Evolutionary conservation across 345 rosid genomes (phyloP).

Genomic region (Eucalyptus lansdowneana): DNA sequence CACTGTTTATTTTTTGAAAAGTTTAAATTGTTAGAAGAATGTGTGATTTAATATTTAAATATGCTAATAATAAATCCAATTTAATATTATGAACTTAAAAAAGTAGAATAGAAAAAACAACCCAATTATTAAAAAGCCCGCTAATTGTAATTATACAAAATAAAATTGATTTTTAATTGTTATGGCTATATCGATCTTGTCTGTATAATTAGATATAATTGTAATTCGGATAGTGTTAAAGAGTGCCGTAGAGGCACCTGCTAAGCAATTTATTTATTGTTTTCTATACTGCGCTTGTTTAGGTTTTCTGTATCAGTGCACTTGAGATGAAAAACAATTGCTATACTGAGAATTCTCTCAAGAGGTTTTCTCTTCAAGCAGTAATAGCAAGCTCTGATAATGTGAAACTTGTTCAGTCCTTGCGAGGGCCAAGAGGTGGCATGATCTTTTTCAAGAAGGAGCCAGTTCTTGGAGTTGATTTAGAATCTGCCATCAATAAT

Average conservation of each 20-base stretch:
- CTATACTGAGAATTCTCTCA: background rate
- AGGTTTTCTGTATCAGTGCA: background rate
- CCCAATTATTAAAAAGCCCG: background rate
- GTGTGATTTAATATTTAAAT: no score
- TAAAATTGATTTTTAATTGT: background rate
- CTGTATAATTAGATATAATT: background rate
- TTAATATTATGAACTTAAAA: background rate
- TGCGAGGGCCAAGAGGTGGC: slow-evolving; percentile 98
- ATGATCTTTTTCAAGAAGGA: slow-evolving; percentile 92
- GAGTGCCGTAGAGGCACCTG: background rate
- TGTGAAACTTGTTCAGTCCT: slow-evolving; percentile 33
- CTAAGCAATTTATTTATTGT: background rate
- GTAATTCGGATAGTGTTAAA: background rate
- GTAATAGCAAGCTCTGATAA: background rate
- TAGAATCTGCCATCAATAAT: slow-evolving; percentile 82
- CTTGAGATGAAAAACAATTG: background rate
- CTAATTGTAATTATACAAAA: background rate
- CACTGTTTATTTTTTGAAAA: no score
- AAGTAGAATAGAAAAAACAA: background rate
- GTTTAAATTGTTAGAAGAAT: no score
- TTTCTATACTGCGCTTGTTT: background rate
- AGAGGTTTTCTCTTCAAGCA: background rate
- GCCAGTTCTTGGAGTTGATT: slow-evolving; percentile 65
- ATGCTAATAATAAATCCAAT: no score
- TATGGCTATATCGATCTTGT: background rate